phyloP scores from a whole-genome alignment of 495 filamentous ascomycete genomes.

The Trichoderma parareesei region DNA sequence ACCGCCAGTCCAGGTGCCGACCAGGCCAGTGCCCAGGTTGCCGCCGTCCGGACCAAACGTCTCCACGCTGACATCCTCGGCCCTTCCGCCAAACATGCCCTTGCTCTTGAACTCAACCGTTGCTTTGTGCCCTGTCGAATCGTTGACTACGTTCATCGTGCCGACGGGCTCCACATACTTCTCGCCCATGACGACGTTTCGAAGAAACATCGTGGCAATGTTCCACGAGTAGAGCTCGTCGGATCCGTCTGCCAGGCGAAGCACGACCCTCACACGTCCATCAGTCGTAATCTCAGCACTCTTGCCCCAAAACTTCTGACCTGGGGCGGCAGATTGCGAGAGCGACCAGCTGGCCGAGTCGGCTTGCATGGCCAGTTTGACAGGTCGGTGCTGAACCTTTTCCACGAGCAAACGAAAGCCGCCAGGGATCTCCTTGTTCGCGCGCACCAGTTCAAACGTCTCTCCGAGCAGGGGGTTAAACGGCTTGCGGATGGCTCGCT shows the following conservation, averaged over 20 bases:
- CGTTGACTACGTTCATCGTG: conserved; percentile 71
- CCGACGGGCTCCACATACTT: conserved; percentile 97
- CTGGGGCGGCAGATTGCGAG: conserved; percentile 75
- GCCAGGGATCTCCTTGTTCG: conserved; percentile 59
- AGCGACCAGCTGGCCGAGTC: conserved; percentile 78
- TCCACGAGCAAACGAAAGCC: conserved; percentile 85
- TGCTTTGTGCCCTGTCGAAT: conserved; percentile 70
- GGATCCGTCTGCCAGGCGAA: conserved; percentile 51
- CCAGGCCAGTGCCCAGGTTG: conserved; percentile 52
- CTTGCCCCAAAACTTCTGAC: conserved; percentile 98
- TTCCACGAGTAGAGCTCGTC: conserved; percentile 80
- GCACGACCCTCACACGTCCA: conserved; percentile 65
- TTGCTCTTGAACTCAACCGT: conserved; percentile 80
- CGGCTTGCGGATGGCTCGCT: conserved; percentile 90
- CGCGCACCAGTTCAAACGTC: conserved; percentile 85
- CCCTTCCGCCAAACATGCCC: conserved; percentile 92
- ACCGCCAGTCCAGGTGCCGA: conserved; percentile 76
- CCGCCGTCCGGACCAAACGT: conserved; percentile 56
- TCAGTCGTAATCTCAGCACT: conserved; percentile 87
- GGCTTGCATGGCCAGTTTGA: conserved; percentile 87
- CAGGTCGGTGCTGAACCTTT: conserved; percentile 87
- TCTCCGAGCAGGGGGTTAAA: conserved; percentile 98
- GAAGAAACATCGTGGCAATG: conserved; percentile 76
- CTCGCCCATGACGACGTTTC: conserved; percentile 95
- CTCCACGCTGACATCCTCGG: conserved; percentile 78